Conservation (phyloP, 2,329 filamentous ascomycete genomes). For the Penicillium hesseltinei region DNA sequence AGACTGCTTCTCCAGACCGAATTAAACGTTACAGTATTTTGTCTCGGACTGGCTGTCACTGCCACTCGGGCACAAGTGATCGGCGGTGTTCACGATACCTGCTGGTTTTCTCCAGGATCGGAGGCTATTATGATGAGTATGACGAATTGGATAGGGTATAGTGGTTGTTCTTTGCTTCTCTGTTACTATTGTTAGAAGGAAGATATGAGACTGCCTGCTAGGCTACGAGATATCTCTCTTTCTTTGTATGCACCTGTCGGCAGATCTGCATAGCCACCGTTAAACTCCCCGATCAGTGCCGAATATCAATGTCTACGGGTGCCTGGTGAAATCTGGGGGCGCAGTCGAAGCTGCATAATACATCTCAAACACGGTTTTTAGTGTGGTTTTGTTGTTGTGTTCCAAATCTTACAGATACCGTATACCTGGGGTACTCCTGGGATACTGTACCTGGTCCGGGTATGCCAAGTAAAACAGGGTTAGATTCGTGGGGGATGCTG, state of each 20-base stretch:
- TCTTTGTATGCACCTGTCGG: not conserved
- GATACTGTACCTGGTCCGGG: not conserved
- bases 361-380: not conserved
- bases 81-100: not conserved
- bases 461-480: slow-evolving; percentile 7
- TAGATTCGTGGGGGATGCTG: slow-evolving; percentile 6
- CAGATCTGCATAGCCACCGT: slow-evolving; percentile 11
- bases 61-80: slow-evolving; percentile 1
- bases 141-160: not conserved
- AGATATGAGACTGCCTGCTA: slow-evolving; percentile 6
- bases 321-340: not conserved
- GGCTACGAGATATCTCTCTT: slow-evolving; percentile 4
- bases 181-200: slow-evolving; percentile 4
- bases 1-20: not conserved
- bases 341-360: not conserved
- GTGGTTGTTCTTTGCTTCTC: not conserved
- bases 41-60: slow-evolving; percentile 2
- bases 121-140: not conserved
- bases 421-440: not conserved
- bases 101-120: not conserved
- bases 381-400: not conserved
- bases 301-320: not conserved
- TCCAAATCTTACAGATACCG: slow-evolving; percentile 2
- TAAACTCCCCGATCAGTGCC: not conserved
- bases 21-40: slow-evolving; percentile 1